Base-by-base conservation (phyloP, 2,329 filamentous ascomycete genomes). In the Aspergillus costaricaensis region DNA sequence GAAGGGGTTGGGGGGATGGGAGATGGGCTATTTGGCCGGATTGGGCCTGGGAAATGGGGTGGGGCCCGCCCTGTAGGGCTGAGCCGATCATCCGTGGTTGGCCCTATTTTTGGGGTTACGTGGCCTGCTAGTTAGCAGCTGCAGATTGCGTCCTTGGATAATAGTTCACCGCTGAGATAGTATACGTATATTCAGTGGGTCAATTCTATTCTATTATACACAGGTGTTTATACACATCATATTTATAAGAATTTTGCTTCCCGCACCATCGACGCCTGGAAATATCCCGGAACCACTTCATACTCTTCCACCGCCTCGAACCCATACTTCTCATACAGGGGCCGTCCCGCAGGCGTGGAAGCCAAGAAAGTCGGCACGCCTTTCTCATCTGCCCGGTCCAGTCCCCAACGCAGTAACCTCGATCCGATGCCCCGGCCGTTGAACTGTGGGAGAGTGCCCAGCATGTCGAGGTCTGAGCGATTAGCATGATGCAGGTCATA, bases 11-110 rank as follows among this genome's bases (percentile, higher is more conserved):
- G 25, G 43, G 43, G 44, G 47, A 55, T 27, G 9, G 21, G 17
- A 12, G 30, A 51, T 57, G 52, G 49, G 32, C 12, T 30, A 50
- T 57, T 53, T 53, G 39, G 51, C 52, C 36, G 41, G 23, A 41
- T 51, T 32, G 21, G 57, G 56, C 32, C 32, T 36, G 32, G 32
- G 32, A 36, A 9, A 14, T 14, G 23, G 23, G 19, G 47, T 57
- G 56, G 51, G 58, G 62, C 19, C 57, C 57, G 62, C 62, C 63
- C 55, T 62, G 55, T 66, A 66, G 61, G 64, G 64, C 64, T 66
- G 64, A 66, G 49, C 60, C 60, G 60, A 25, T 21, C 38, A 47
- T 44, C 53, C 53, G 52, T 55, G 49, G 47, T 49, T 49, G 19
- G 21, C 41, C 17, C 17, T 23, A 36, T 36, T 21, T 47, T 44